A percentile compares a stretch with the other conserved stretches of the same genome.
These are phyloP conservation scores for Cercospora zeina DNA, from an alignment of 2,329 filamentous ascomycete genomes.

Conservation along the genomic window DNA sequence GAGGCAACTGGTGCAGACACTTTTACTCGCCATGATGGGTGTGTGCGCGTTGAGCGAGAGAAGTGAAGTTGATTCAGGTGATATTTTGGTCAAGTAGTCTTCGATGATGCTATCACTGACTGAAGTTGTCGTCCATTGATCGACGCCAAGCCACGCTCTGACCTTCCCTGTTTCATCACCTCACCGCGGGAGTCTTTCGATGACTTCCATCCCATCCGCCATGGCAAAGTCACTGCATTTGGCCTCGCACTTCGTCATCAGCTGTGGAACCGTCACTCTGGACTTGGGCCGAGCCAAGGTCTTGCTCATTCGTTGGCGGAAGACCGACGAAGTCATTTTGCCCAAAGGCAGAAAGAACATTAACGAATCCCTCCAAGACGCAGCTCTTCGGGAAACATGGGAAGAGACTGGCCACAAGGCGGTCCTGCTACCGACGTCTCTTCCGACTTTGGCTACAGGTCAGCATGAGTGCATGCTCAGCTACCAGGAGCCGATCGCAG, in stretches of 20 bases:
- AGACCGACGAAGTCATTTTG: slow-evolving; percentile 17
- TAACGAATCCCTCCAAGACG: slow-evolving; percentile 18
- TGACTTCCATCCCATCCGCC: not conserved
- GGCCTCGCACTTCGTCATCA: not conserved
- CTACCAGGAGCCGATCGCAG: not conserved
- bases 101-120: slow-evolving; percentile 9
- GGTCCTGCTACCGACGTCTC: not conserved
- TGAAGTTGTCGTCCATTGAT: slow-evolving; percentile 4
- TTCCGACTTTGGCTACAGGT: slow-evolving; percentile 46
- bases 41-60: not conserved
- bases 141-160: slow-evolving; percentile 5
- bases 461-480: not conserved
- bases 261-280: slow-evolving; percentile 6
- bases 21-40: slow-evolving; percentile 31
- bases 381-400: slow-evolving; percentile 23
- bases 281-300: not conserved
- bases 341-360: slow-evolving; percentile 27
- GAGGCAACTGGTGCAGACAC: slow-evolving; percentile 30
- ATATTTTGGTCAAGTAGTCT: not conserved
- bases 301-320: not conserved
- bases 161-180: not conserved
- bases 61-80: not conserved
- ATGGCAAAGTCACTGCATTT: slow-evolving; percentile 2
- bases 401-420: slow-evolving; percentile 25
- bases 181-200: slow-evolving; percentile 7